Conservation (phyloP, 441 rosid genomes). For the Corymbia calophylla region DNA sequence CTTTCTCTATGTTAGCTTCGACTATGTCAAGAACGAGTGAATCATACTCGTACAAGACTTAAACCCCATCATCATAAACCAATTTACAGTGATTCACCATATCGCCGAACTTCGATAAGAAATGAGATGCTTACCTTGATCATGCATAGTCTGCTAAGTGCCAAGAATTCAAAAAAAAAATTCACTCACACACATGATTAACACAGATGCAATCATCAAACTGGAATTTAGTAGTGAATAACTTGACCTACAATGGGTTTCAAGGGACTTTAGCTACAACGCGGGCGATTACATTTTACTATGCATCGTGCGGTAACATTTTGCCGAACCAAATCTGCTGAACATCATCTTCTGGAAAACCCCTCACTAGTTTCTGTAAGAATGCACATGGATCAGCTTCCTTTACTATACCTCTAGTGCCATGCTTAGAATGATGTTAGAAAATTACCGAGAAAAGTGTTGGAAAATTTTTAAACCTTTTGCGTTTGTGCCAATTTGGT, state of each 20-base stretch:
- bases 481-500: too few species aligned
- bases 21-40: too few species aligned
- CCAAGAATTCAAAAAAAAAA: not conserved
- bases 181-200: not conserved
- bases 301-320: not conserved
- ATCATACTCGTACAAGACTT: not conserved
- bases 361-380: not conserved
- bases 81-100: not conserved
- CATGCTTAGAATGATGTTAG: not conserved
- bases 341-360: not conserved
- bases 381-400: not conserved
- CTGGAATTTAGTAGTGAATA: not conserved
- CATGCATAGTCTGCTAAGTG: not conserved
- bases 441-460: too few species aligned
- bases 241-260: not conserved
- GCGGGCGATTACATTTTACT: not conserved
- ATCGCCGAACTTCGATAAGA: not conserved
- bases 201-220: not conserved
- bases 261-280: not conserved
- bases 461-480: too few species aligned
- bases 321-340: not conserved
- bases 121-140: not conserved
- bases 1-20: not conserved
- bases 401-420: not conserved
- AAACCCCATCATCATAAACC: constrained; percentile 24